These are phyloP conservation scores for Saccharomycopsis schoenii DNA, from an alignment of 805 yeast species.

Conservation along the genomic window DNA sequence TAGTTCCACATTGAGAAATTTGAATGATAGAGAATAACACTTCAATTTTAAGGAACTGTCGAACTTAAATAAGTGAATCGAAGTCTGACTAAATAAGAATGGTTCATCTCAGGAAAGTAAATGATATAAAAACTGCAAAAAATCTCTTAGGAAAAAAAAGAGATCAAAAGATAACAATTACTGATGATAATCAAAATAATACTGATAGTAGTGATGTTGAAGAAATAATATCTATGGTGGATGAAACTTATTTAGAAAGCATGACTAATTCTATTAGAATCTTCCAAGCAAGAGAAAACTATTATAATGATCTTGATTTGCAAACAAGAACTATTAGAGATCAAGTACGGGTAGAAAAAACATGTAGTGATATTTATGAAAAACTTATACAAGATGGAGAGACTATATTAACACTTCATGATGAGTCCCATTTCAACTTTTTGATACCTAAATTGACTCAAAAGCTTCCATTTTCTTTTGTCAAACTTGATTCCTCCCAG, in stretches of 20 bases:
- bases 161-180: background rate
- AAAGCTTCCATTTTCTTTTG: conserved; percentile 41
- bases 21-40: background rate
- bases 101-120: background rate
- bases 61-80: background rate
- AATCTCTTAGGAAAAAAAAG: background rate
- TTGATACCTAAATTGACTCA: conserved; percentile 28
- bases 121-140: background rate
- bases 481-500: conserved; percentile 74
- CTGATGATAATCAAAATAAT: background rate
- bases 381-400: conserved; percentile 24
- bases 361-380: conserved; percentile 26
- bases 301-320: conserved; percentile 16
- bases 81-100: background rate
- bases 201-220: background rate
- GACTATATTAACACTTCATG: background rate
- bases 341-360: conserved; percentile 32
- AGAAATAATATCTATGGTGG: conserved; percentile 2
- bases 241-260: conserved; percentile 17
- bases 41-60: background rate
- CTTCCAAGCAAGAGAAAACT: conserved; percentile 18
- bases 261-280: conserved; percentile 2
- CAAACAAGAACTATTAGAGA: conserved; percentile 29
- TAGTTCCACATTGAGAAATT: background rate
- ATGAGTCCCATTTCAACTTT: conserved; percentile 20